These are phyloP conservation scores for Psilocybe cyanescens DNA, from an alignment of 768 basidiomycete genomes.

Conservation along the genomic window DNA sequence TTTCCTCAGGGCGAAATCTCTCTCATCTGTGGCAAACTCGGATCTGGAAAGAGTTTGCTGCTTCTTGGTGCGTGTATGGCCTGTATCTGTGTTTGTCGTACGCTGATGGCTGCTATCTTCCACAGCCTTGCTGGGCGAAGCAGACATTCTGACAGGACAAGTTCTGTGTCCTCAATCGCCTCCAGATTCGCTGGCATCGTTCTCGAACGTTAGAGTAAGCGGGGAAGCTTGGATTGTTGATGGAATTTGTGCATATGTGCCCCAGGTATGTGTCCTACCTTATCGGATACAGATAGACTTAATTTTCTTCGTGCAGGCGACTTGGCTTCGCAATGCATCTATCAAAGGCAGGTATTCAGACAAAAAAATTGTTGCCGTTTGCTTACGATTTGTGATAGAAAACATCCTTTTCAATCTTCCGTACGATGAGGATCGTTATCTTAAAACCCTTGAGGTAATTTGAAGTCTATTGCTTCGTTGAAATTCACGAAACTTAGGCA, in stretches of 20 bases:
- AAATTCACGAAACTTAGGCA: neutral
- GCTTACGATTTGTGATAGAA: conserved; percentile 69
- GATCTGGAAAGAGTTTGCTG: conserved; percentile 86
- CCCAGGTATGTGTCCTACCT: conserved; percentile 56
- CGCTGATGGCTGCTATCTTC: neutral
- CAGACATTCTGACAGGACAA: conserved; percentile 83
- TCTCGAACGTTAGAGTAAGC: conserved; percentile 41
- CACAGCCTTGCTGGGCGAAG: conserved; percentile 74
- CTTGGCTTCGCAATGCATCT: conserved; percentile 81
- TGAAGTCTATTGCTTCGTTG: conserved; percentile 7
- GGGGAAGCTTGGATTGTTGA: conserved; percentile 72
- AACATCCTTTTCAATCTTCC: conserved; percentile 87
- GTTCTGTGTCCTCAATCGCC: conserved; percentile 84
- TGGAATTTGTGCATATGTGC: conserved; percentile 87
- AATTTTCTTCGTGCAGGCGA: conserved; percentile 29
- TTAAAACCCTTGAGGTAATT: conserved; percentile 70
- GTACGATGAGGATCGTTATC: conserved; percentile 71
- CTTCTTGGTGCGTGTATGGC: conserved; percentile 53
- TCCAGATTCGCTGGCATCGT: conserved; percentile 73
- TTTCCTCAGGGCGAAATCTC: conserved; percentile 84
- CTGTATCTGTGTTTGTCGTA: neutral
- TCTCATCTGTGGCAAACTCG: conserved; percentile 87
- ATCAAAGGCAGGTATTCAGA: conserved; percentile 19
- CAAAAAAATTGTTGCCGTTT: conserved; percentile 76
- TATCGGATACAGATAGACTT: no score